phyloP scores from a whole-genome alignment of 345 rosid genomes.

The Brassica rapa region DNA sequence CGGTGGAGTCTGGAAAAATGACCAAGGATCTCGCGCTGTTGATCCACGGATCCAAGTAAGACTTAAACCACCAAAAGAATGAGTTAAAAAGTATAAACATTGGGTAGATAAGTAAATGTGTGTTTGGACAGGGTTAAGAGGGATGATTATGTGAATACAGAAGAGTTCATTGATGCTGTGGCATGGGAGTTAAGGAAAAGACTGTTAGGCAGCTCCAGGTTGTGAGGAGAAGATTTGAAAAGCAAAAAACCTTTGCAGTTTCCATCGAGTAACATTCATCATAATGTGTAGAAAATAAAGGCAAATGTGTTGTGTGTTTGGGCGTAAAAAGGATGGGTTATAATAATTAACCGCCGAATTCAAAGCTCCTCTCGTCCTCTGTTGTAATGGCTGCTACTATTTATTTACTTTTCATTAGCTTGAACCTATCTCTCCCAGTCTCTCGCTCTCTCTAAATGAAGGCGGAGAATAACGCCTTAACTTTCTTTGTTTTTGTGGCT shows the following conservation, averaged over 20 bases:
- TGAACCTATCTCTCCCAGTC: neutral
- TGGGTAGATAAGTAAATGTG: neutral
- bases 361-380: neutral
- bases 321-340: neutral
- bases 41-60: slow-evolving; percentile 64
- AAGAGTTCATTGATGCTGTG: slow-evolving; percentile 75
- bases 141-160: slow-evolving; percentile 59
- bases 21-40: slow-evolving; percentile 79
- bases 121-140: slow-evolving; percentile 49
- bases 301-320: neutral
- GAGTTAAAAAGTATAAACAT: neutral
- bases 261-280: neutral
- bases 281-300: neutral
- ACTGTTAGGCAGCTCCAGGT: slow-evolving; percentile 49
- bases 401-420: neutral
- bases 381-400: too few relatives aligned
- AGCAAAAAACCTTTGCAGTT: neutral
- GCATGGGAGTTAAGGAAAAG: slow-evolving; percentile 59
- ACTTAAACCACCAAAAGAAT: neutral
- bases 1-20: slow-evolving; percentile 80
- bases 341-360: neutral
- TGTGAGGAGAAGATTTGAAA: neutral
- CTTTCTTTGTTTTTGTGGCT: too few relatives aligned
- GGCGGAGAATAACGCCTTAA: too few relatives aligned
- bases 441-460: too few relatives aligned